phyloP scores from a whole-genome alignment of 129 eudicot species.

The Pulicaria dysenterica region DNA sequence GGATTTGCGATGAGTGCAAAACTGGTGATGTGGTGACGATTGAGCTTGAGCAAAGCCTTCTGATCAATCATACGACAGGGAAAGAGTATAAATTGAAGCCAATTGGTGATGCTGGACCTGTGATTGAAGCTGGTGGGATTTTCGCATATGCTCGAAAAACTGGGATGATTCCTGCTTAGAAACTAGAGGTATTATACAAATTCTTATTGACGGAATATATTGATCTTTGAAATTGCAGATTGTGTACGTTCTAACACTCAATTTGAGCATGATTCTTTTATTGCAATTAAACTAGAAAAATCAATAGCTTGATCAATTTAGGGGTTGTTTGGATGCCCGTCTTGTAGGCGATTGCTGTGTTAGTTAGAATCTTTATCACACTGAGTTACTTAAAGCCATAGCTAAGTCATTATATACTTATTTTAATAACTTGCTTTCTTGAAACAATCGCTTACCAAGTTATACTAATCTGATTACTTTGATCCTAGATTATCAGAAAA shows the following conservation, averaged over 20 bases:
- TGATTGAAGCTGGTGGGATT: slow-evolving; percentile 94
- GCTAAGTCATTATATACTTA: too few relatives aligned
- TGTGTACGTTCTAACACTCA: background rate
- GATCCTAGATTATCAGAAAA: background rate
- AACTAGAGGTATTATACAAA: slow-evolving; percentile 1
- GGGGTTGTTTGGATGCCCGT: background rate
- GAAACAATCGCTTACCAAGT: too few relatives aligned
- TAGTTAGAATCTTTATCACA: background rate
- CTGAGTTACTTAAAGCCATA: too few relatives aligned
- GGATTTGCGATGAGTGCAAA: slow-evolving; percentile 87
- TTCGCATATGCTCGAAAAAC: slow-evolving; percentile 88
- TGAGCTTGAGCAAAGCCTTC: slow-evolving; percentile 60
- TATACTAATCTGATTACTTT: too few relatives aligned
- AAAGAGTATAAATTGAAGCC: slow-evolving; percentile 86
- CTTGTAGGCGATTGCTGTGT: background rate
- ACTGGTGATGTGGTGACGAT: slow-evolving; percentile 81
- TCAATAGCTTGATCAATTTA: slow-evolving; percentile 9
- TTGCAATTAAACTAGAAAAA: slow-evolving; percentile 5
- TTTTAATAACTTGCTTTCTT: too few relatives aligned
- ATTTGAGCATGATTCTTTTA: background rate
- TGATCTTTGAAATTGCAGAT: background rate
- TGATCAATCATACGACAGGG: slow-evolving; percentile 83
- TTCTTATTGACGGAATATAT: slow-evolving; percentile 24
- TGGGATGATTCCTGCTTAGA: slow-evolving; percentile 84
- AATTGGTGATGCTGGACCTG: slow-evolving; percentile 97